Conservation (phyloP, 805 yeast genomes). For the Candida michaelii region DNA sequence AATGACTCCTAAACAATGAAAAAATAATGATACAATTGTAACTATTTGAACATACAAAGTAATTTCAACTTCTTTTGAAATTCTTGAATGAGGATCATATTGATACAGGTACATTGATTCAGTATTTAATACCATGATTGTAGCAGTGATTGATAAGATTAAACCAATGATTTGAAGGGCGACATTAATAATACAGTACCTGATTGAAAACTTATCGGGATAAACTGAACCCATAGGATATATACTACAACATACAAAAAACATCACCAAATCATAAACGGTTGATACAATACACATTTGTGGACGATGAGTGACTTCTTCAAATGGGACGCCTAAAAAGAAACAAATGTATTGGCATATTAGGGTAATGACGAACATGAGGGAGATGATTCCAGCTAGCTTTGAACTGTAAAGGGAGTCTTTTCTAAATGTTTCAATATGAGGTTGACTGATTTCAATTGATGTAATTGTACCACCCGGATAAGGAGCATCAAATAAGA, state of each 20-base stretch:
- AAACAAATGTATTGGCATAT: conserved; percentile 29
- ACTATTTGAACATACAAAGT: conserved; percentile 29
- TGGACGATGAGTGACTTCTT: conserved; percentile 33
- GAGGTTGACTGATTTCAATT: background rate
- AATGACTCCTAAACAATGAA: conserved; percentile 17
- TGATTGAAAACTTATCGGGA: conserved; percentile 2
- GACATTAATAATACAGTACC: conserved; percentile 11
- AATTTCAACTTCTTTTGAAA: conserved; percentile 23
- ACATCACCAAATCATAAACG: conserved; percentile 21
- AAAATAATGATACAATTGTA: conserved; percentile 17
- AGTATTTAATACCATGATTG: conserved; percentile 21
- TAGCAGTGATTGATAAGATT: conserved; percentile 17
- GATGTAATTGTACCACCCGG: conserved; percentile 1
- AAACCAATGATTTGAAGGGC: conserved; percentile 23
- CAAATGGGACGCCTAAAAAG: conserved; percentile 34
- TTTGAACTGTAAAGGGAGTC: conserved; percentile 8
- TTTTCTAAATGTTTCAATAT: background rate
- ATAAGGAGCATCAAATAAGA: conserved; percentile 5
- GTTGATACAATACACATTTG: conserved; percentile 21
- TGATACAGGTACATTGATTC: conserved; percentile 28
- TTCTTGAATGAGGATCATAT: conserved; percentile 10
- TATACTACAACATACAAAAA: conserved; percentile 15
- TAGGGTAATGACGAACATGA: conserved; percentile 22
- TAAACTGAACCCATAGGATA: conserved; percentile 23
- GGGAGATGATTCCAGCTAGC: conserved; percentile 10